Evolutionary conservation across 2,329 filamentous ascomycete genomes (phyloP).

Genomic region (Chalara sp.): DNA sequence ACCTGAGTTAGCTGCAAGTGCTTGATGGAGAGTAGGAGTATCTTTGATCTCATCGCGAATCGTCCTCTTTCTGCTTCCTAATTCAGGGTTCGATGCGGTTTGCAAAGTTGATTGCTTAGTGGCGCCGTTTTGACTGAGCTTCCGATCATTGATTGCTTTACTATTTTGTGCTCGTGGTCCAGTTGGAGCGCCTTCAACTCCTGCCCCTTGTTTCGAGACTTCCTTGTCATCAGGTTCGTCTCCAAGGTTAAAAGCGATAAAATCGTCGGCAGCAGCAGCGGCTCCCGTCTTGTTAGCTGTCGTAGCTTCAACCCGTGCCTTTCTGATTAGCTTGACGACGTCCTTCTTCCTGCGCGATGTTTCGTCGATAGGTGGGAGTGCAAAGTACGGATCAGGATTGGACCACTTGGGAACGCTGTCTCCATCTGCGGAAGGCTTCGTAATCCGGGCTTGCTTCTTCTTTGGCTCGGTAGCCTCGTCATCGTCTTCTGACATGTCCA

Average conservation of each 20-base stretch:
- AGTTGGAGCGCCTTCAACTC: conserved; percentile 15
- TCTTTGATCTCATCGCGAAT: conserved; percentile 54
- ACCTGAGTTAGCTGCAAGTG: conserved; percentile 44
- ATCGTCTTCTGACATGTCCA: conserved; percentile 51
- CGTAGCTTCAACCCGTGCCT: conserved; percentile 63
- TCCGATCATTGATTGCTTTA: background rate
- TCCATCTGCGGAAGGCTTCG: conserved; percentile 32
- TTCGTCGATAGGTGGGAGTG: conserved; percentile 73
- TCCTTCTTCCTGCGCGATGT: conserved; percentile 70
- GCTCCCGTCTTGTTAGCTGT: conserved; percentile 39
- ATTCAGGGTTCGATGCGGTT: conserved; percentile 33
- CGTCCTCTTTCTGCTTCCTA: conserved; percentile 69
- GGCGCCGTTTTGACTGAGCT: background rate
- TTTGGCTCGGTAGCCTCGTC: conserved; percentile 31
- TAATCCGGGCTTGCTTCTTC: conserved; percentile 36
- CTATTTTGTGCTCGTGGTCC: conserved; percentile 13
- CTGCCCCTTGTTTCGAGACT: conserved; percentile 2
- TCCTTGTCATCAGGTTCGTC: conserved; percentile 17
- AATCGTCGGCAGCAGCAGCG: conserved; percentile 64
- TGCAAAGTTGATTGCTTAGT: conserved; percentile 8
- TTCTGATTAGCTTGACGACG: conserved; percentile 85
- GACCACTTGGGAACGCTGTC: conserved; percentile 71
- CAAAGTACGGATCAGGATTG: conserved; percentile 91
- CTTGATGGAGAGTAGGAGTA: background rate
- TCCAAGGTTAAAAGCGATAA: conserved; percentile 72